Conservation (phyloP, 352 stramenopile genomes). For the Globisporangium lucens region DNA sequence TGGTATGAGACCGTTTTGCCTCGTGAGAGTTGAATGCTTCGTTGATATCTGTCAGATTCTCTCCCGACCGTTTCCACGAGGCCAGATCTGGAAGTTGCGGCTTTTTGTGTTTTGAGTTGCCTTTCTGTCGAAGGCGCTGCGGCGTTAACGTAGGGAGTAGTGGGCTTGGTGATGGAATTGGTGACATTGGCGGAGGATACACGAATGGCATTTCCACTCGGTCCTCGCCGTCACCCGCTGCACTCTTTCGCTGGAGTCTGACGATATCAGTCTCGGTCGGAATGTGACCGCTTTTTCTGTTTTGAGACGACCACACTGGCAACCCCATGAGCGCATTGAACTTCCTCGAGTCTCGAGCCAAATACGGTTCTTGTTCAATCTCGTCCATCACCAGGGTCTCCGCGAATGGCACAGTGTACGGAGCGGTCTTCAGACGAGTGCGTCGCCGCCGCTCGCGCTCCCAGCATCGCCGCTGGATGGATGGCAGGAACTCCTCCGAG, state of each 20-base stretch:
- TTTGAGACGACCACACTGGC: constrained; percentile 28
- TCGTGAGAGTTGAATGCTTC: constrained; percentile 17
- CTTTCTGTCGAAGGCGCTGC: constrained; percentile 19
- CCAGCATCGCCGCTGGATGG: constrained; percentile 35
- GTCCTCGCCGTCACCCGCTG: constrained; percentile 24
- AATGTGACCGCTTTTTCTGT: constrained; percentile 30
- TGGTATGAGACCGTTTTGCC: constrained; percentile 7
- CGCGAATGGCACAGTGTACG: constrained; percentile 37
- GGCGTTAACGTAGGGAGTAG: constrained; percentile 9
- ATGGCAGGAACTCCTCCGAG: constrained; percentile 51
- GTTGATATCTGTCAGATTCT: constrained; percentile 13
- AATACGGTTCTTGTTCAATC: constrained; percentile 44
- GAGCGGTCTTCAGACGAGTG: constrained; percentile 8
- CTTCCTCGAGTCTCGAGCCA: constrained; percentile 50
- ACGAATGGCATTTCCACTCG: constrained; percentile 15
- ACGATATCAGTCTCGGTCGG: constrained; percentile 40
- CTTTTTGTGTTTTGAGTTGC: constrained; percentile 11
- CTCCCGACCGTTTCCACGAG: constrained; percentile 10
- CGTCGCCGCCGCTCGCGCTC: constrained; percentile 19
- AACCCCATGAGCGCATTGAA: constrained; percentile 56
- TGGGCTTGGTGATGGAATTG: background rate
- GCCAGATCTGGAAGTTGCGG: constrained; percentile 5
- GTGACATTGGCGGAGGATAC: background rate
- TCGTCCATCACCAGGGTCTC: constrained; percentile 42
- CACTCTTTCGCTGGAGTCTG: constrained; percentile 25